phyloP scores from a whole-genome alignment of 257 asterid species.

The Nyctanthes arbortristis region DNA sequence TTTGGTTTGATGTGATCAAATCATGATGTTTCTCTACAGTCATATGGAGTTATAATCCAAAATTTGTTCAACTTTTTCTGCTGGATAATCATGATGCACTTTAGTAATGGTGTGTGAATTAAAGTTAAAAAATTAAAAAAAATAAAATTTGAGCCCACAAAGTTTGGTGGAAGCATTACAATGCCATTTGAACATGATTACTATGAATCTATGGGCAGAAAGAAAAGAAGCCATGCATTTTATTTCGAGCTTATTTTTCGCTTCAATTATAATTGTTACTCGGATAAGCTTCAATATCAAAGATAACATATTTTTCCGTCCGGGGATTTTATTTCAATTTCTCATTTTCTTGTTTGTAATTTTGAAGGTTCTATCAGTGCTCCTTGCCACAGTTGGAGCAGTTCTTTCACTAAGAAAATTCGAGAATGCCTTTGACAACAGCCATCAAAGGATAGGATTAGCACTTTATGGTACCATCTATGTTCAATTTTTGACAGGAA shows the following conservation, averaged over 20 bases:
- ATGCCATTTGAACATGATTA: slow-evolving; percentile 15
- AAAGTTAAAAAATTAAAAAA: slow-evolving; percentile 20
- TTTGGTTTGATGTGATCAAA: no score
- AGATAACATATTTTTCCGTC: neutral
- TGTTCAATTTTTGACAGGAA: slow-evolving; percentile 58
- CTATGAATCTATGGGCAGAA: neutral
- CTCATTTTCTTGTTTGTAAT: neutral
- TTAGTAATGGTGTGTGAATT: slow-evolving; percentile 27
- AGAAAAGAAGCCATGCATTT: neutral
- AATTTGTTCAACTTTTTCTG: slow-evolving; percentile 27
- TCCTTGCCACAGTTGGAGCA: slow-evolving; percentile 70
- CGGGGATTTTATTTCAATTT: neutral
- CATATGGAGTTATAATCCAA: slow-evolving; percentile 35
- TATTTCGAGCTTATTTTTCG: neutral
- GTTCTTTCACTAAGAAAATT: slow-evolving; percentile 67
- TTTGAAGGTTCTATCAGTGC: slow-evolving; percentile 56
- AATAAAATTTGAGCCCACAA: slow-evolving; percentile 47
- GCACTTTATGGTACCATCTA: slow-evolving; percentile 75
- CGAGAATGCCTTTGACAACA: slow-evolving; percentile 72
- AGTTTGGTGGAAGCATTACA: slow-evolving; percentile 32
- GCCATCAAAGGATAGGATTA: slow-evolving; percentile 80
- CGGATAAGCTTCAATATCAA: neutral
- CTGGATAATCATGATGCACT: slow-evolving; percentile 48
- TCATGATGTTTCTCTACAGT: slow-evolving; percentile 33
- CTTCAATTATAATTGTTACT: no score